Base-by-base conservation (phyloP, 176 grass and related monocot genomes). In the Raddia distichophylla region DNA sequence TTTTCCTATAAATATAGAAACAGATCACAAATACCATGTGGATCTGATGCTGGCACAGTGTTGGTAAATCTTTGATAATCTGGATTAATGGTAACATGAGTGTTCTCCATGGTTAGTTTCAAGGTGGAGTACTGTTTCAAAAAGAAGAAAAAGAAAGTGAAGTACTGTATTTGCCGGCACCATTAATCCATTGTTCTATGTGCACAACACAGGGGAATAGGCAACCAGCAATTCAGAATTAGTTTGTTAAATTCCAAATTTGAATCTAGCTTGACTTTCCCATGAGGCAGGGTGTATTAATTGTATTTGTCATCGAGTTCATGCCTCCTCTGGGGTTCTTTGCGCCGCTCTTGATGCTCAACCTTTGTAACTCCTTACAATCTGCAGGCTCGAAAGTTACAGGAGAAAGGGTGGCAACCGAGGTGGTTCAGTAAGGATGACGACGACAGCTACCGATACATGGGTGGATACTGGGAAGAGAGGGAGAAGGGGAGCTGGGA, bases 391-490 rank as follows among this genome's bases (percentile, higher is more conserved):
- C 90, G 88, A 81, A 81, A 75, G 52, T 80, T 98, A 50, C 95
- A 98, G 62, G 92, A 98, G 76, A 94, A 82, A 77, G 95, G 92
- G 74, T 98, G 95, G 95, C 90, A 89, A 86, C 92, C 95, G 8
- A 94, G 84, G 74, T 98, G 95, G 95, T 98, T 98, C 69, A 93
- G 76, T 60, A 94, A 91, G 81, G 90, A 98, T 54, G 84, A 93
- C 16, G 90, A 91, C 11, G 92, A 93, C 42, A 89, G 88, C 71
- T 94, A 98, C 76, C 73, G 83, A 22, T 98, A 98, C 10, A 6
- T 79, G 5, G 92, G 95, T n/a, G 90, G 95, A 87, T 98, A 98
- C 68, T 98, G 95, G 95, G 95, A 98, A 93, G 85, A 84, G n/a
- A 94, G 88, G 48, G 86, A 94, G 77, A 88, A 76, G 61, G 65